Evolutionary conservation across 495 filamentous ascomycete species (phyloP).

Genomic region (Xylaria curta): DNA sequence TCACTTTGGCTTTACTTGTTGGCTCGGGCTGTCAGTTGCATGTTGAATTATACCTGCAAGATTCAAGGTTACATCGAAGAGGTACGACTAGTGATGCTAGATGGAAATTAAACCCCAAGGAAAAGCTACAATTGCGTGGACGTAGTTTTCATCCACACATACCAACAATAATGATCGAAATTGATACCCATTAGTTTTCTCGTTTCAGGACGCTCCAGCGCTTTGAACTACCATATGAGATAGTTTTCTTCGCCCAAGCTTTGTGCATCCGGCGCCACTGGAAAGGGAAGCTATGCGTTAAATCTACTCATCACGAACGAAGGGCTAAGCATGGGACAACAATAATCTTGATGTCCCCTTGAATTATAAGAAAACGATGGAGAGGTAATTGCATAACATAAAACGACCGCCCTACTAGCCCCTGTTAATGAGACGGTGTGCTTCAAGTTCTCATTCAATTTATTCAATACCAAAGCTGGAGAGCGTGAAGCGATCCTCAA

Average conservation of each 20-base stretch:
- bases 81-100: slow-evolving; percentile 7
- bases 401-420: not conserved
- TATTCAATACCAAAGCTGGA: not conserved
- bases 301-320: not conserved
- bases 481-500: not conserved
- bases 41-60: not conserved
- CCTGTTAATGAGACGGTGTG: not conserved
- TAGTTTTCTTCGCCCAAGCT: not conserved
- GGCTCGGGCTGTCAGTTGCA: slow-evolving; percentile 11
- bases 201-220: not conserved
- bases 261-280: not conserved
- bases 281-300: not conserved
- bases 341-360: not conserved
- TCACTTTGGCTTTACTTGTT: not conserved
- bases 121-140: not conserved
- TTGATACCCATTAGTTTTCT: slow-evolving; percentile 26
- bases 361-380: not conserved
- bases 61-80: not conserved
- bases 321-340: not conserved
- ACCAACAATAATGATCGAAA: slow-evolving; percentile 12
- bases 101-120: not conserved
- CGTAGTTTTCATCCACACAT: not conserved
- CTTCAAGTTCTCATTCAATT: not conserved
- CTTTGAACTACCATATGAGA: not conserved
- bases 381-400: no score